Evolutionary conservation across 176 grass and related monocot species (phyloP), one percentile per base, ranked within the genome.

Genomic region (Rhynchospora tenuis): DNA sequence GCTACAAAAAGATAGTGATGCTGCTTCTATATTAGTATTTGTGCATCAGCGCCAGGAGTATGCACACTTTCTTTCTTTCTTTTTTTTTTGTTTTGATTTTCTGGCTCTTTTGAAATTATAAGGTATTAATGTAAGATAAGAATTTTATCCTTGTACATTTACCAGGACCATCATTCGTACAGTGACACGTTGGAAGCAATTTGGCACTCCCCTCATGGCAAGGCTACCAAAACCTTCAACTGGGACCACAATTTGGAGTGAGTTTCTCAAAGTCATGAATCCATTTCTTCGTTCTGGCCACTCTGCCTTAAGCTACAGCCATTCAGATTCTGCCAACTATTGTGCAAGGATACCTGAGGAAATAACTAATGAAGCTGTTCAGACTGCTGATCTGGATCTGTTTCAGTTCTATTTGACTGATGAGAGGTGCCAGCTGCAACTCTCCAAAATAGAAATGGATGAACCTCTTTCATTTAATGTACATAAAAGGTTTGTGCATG

Each of bases 1-100:
- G 63, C 75, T 99, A 86, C 88, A 83, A 7, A 95, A 99, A 91
- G 88, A 95, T 47, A 88, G 42, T 83, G 86, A 95, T 80, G 88
- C 85, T 80, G 73, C 82, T 80, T 59, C 93, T 62, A 66, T 91
- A 73, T 85, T 99, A 67, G 91, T 99, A 61, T 99, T 99, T 83
- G 89, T 84, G 81, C 87, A 93, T 76, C 93, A 99, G 83, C 63
- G 86, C 22, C 83, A 89, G 90, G 92, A 95, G 95, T 95, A 89
- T 90, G 92, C 77, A 83, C 29, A 84, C 73, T 85, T 59, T 59
- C 44, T 48, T 84, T 85, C 48, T 57, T 38, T 86, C 52, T 71
- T 1, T 82, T 85, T 84, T 6, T n/a, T n/a, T n/a, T n/a, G n/a
- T n/a, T n/a, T 63, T 67, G 38, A 78, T 8, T 44, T 88, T 19